Conservation (phyloP, 768 basidiomycete genomes). For the Cystobasidium ongulense region DNA sequence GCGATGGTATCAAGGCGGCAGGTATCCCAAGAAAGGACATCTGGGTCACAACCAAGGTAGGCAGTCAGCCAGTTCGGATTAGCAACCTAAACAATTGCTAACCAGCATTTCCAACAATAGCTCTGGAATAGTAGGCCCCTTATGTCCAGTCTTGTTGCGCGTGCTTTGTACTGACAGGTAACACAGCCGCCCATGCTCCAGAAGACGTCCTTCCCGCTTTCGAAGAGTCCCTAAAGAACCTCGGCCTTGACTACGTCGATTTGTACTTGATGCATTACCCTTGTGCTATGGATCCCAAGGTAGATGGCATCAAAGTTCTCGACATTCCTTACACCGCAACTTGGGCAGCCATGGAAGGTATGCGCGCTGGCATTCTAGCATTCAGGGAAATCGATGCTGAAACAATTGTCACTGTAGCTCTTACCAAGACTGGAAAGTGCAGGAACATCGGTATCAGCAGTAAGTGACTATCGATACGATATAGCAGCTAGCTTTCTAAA, state of each 20-base stretch:
- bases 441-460: constrained; percentile 5
- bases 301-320: constrained; percentile 1
- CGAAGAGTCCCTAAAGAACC: background rate
- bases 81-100: too few species aligned
- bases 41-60: constrained; percentile 5
- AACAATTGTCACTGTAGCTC: background rate
- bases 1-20: background rate
- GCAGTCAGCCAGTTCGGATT: too few species aligned
- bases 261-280: background rate
- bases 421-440: background rate
- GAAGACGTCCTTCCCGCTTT: background rate
- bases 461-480: background rate
- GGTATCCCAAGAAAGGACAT: background rate
- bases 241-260: background rate
- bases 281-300: background rate
- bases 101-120: background rate
- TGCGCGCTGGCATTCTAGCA: background rate
- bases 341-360: constrained; percentile 10
- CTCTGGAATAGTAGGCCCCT: background rate
- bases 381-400: background rate
- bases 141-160: too few species aligned
- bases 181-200: background rate
- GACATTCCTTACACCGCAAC: constrained; percentile 5
- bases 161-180: background rate
- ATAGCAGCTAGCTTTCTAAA: background rate